Evolutionary conservation across 1,139 yeast genomes (phyloP), one percentile per base, ranked within the genome.

Genomic region (Yamadazyma dushanensis): DNA sequence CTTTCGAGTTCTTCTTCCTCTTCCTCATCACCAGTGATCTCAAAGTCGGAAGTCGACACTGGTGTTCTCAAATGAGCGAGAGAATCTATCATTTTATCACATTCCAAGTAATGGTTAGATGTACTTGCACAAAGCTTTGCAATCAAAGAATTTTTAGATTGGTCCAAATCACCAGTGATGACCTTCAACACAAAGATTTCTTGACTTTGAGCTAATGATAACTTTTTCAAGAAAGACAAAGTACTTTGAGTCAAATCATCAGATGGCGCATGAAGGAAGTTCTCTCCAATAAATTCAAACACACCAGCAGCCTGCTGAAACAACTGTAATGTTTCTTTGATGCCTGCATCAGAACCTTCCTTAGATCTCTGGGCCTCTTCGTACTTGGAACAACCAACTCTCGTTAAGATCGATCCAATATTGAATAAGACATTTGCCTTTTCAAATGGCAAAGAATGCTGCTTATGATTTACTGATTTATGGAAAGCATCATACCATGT

Each of bases 261-360:
- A 5, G 92, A 80, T 0, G 97, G 97, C 0, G 97, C 95, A 62
- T 90, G 95, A 30, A 90, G 63, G 56, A 92, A 92, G 59, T 85
- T 86, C 48, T 86, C 92, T 33, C 83, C 73, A 23, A 90, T 69
- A 48, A 78, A 87, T 44, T 76, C 73, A 50, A 76, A 83, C 15
- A 89, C 73, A 1, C 96, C 95, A 1, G 95, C 84, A 2, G 96
- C 81, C 42, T 81, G 83, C 46, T 88, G 88, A 48, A 84, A 76
- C 34, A 69, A 59, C 34, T 75, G 76, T 44, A 83, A 72, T 1
- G 89, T 71, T n/a, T 63, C 62, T 46, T 85, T 88, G 22, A 57
- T 47, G 40, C 71, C 59, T 6, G 72, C 75, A 10, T 62, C 69
- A 2, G 29, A 26, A 4, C 31, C 35, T 6, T 68, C 56, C 10